phyloP scores from a whole-genome alignment of 2,329 filamentous ascomycete genomes.

The Metarhizium rileyi region DNA sequence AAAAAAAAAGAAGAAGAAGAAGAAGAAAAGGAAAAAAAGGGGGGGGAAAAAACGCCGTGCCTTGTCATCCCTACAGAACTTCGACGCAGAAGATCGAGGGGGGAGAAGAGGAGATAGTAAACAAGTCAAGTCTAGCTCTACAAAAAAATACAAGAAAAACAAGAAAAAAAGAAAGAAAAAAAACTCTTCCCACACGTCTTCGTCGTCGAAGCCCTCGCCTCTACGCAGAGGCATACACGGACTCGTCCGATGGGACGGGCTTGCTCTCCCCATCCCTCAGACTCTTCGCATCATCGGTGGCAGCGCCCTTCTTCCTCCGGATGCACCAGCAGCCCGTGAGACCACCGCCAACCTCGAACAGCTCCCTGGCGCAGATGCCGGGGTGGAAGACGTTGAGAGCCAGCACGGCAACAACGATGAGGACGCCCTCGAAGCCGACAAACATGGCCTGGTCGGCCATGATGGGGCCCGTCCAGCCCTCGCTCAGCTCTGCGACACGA shows the following conservation, averaged over 20 bases:
- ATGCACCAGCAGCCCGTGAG: slow-evolving; percentile 18
- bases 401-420: slow-evolving; percentile 37
- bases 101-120: too few relatives aligned
- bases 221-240: neutral
- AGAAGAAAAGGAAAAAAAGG: too few relatives aligned
- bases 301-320: neutral
- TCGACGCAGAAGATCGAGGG: too few relatives aligned
- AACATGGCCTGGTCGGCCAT: slow-evolving; percentile 47
- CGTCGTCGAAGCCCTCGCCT: neutral
- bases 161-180: neutral
- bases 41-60: too few relatives aligned
- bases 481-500: slow-evolving; percentile 54
- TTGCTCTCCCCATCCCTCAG: neutral
- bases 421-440: slow-evolving; percentile 46
- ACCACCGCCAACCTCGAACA: slow-evolving; percentile 18
- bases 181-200: neutral
- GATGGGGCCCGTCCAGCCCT: slow-evolving; percentile 51
- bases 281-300: neutral
- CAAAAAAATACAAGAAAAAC: too few relatives aligned
- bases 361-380: slow-evolving; percentile 16
- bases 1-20: too few relatives aligned
- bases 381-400: slow-evolving; percentile 32
- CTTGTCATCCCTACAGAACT: too few relatives aligned
- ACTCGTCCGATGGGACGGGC: neutral
- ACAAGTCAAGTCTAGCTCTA: too few relatives aligned